Percentiles rank a stretch among this genome's conserved stretches.
phyloP scores from a whole-genome alignment of 2,329 filamentous ascomycete species.

The Onygenales sp. region DNA sequence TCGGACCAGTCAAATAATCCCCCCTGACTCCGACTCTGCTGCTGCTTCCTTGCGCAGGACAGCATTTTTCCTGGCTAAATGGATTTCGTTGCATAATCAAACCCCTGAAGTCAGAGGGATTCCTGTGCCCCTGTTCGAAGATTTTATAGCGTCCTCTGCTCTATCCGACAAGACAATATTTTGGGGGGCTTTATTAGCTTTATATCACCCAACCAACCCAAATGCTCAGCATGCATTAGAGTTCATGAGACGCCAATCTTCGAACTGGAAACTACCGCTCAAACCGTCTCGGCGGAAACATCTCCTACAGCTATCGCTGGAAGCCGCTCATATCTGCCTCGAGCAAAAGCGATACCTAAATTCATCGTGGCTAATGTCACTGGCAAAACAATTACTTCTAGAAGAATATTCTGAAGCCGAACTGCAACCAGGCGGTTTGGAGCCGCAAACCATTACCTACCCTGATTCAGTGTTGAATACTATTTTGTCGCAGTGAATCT shows the following conservation, averaged over 20 bases:
- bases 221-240: conserved; percentile 21
- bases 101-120: conserved; percentile 16
- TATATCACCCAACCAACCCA: conserved; percentile 30
- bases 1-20: conserved; percentile 12
- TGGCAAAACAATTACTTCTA: conserved; percentile 21
- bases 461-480: background rate
- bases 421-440: background rate
- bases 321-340: conserved; percentile 27
- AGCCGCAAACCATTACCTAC: background rate
- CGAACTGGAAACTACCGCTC: conserved; percentile 10
- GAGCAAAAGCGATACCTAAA: conserved; percentile 21
- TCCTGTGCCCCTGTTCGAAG: conserved; percentile 21
- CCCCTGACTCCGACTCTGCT: conserved; percentile 2
- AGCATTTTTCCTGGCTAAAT: conserved; percentile 17
- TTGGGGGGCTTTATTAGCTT: conserved; percentile 18
- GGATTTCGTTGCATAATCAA: conserved; percentile 15
- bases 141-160: conserved; percentile 13
- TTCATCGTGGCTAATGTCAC: conserved; percentile 19
- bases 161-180: conserved; percentile 5
- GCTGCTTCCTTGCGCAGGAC: conserved; percentile 13
- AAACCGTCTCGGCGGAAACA: conserved; percentile 17
- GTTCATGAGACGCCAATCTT: conserved; percentile 17
- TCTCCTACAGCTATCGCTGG: conserved; percentile 24
- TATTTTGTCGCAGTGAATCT: background rate
- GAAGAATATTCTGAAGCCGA: conserved; percentile 10